Conservation (phyloP, 2,329 filamentous ascomycete genomes). For the Ascochyta clinopodiicola region DNA sequence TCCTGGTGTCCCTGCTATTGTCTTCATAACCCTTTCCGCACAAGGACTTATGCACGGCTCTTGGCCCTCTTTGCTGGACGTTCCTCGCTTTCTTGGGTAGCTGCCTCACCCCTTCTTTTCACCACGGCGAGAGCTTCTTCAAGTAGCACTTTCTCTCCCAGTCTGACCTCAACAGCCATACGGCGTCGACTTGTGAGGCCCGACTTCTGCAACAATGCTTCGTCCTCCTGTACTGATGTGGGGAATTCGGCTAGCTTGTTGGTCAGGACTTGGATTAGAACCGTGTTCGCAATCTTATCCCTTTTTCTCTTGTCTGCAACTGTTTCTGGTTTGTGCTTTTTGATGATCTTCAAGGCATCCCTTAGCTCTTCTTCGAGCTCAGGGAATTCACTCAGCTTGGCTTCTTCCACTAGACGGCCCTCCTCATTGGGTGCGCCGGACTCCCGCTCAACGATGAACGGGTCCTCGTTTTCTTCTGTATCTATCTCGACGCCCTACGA, state of each 20-base stretch:
- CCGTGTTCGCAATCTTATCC: slow-evolving; percentile 11
- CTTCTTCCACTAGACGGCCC: slow-evolving; percentile 19
- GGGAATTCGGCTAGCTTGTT: slow-evolving; percentile 25
- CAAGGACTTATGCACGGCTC: neutral
- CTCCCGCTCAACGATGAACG: slow-evolving; percentile 32
- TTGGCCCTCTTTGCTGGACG: slow-evolving; percentile 10
- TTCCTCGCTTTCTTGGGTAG: neutral
- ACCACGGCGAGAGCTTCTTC: slow-evolving; percentile 22
- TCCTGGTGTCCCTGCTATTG: neutral
- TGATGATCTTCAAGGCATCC: slow-evolving; percentile 21
- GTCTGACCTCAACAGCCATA: slow-evolving; percentile 28
- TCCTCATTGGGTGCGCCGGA: slow-evolving; percentile 30
- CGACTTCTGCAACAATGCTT: slow-evolving; percentile 12
- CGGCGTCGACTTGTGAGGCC: slow-evolving; percentile 21
- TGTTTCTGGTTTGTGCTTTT: slow-evolving; percentile 15
- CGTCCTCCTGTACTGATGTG: slow-evolving; percentile 21
- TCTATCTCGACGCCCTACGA: slow-evolving; percentile 11
- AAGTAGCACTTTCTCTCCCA: slow-evolving; percentile 29
- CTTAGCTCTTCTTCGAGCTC: slow-evolving; percentile 31
- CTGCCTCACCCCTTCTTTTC: neutral
- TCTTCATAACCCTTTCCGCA: neutral
- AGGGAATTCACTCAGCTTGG: slow-evolving; percentile 18
- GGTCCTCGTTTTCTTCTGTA: slow-evolving; percentile 23
- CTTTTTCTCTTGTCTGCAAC: slow-evolving; percentile 24
- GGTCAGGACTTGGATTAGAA: slow-evolving; percentile 16